Evolutionary conservation across 345 rosid species (phyloP).

Genomic region (Pseudoturritis turrita): DNA sequence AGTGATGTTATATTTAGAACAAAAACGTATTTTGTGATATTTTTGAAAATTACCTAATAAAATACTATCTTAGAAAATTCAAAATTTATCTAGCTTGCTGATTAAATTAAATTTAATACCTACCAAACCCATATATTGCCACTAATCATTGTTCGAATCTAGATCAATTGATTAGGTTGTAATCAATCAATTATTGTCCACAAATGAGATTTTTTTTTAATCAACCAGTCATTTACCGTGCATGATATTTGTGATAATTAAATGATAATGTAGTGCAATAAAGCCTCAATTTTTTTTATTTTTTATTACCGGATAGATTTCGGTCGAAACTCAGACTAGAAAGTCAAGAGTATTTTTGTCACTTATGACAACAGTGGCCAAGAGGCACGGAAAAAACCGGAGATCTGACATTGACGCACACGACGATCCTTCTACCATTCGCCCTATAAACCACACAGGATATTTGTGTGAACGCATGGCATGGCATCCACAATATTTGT

Average conservation of each 20-base stretch:
- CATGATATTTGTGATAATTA: neutral
- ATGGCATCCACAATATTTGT: neutral
- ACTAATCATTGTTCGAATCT: neutral
- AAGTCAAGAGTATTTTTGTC: no score
- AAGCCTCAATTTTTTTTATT: neutral
- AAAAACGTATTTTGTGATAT: no score
- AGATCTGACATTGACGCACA: no score
- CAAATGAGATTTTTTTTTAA: neutral
- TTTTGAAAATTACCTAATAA: no score
- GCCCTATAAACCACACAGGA: no score
- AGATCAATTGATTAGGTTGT: neutral
- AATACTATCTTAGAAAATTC: neutral
- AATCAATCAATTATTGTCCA: neutral
- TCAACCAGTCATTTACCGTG: constrained; percentile 1
- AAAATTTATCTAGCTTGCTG: neutral
- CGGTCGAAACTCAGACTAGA: no score
- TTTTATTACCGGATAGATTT: neutral
- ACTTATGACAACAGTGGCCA: no score
- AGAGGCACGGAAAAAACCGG: no score
- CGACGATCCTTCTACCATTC: no score
- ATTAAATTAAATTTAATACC: neutral
- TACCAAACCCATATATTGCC: neutral
- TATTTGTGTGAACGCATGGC: neutral
- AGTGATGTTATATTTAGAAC: no score
- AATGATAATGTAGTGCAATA: neutral